phyloP scores from a whole-genome alignment of 805 yeast genomes.

The Clavispora santaluciae region DNA sequence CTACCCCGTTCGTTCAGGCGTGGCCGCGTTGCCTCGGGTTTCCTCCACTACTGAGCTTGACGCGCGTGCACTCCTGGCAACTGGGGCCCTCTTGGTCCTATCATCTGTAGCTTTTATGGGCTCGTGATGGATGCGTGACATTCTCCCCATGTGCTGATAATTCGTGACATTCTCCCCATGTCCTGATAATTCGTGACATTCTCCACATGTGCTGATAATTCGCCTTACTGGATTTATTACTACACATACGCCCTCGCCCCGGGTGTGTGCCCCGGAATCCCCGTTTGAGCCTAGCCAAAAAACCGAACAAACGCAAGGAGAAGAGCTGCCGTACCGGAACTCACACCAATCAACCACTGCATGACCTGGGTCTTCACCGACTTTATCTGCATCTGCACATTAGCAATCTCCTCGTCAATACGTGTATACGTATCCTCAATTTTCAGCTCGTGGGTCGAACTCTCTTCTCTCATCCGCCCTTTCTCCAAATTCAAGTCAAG shows the following conservation, averaged over 20 bases:
- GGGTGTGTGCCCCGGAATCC: neutral
- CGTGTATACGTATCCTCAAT: constrained; percentile 93
- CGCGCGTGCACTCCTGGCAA: too few relatives aligned
- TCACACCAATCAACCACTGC: constrained; percentile 98
- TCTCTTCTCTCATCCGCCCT: constrained; percentile 92
- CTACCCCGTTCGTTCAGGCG: too few relatives aligned
- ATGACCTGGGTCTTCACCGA: constrained; percentile 92
- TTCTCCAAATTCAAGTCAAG: constrained; percentile 89
- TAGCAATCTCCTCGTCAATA: constrained; percentile 91
- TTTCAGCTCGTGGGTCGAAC: constrained; percentile 86
- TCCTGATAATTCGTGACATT: too few relatives aligned
- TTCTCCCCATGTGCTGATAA: too few relatives aligned
- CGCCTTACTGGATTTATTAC: neutral
- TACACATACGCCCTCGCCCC: neutral
- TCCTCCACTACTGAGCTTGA: too few relatives aligned
- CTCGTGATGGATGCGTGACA: too few relatives aligned
- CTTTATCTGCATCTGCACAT: constrained; percentile 93
- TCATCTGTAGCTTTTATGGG: too few relatives aligned
- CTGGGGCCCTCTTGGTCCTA: too few relatives aligned
- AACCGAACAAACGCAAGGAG: constrained; percentile 88
- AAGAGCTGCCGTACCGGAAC: constrained; percentile 96
- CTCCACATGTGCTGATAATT: too few relatives aligned
- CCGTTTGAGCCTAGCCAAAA: constrained; percentile 52
- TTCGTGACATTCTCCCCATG: too few relatives aligned
- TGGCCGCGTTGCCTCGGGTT: too few relatives aligned